Evolutionary conservation across 2,329 filamentous ascomycete genomes (phyloP), one percentile per base, ranked within the genome.

Genomic region (Paecilomyces fulvus): DNA sequence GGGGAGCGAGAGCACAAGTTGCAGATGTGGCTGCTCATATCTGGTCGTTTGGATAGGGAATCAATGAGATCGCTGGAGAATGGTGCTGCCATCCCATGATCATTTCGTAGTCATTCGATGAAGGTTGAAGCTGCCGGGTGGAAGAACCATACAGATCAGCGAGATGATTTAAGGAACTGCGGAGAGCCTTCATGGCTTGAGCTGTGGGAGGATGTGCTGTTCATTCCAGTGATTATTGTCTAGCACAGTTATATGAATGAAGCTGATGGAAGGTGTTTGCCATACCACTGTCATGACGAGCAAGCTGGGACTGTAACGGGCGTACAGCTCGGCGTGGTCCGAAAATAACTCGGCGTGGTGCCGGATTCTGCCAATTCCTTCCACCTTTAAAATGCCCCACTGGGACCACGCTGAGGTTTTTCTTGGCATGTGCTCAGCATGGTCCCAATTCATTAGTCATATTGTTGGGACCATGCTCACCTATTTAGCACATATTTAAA

Each of bases 11-110:
- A 73, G 70, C 87, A 90, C 70, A 88, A 82, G 69, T 84, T 80
- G 76, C 87, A 90, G 67, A 82, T 82, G 69, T 84, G 80, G 76
- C 87, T 90, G 67, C 82, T 83, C 85, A 89, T 88, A 58, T 67
- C 74, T 71, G 63, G 56, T 56, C 58, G 56, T n/a, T 23, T 56
- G 33, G 59, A 60, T 48, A 58, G 52, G 58, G 52, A 30, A 49
- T 37, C 56, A 59, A 60, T 52, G 31, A 51, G 52, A 56, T 51
- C 53, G 56, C 56, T 56, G 58, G 60, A 56, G 23, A 56, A 30
- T 46, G 52, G 10, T 14, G n/a, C 52, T 55, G 56, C 50, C 25
- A 46, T 59, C 57, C 54, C 60, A 62, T 63, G 25, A 58, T 62
- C 50, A 31, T 23, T 43, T 53, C 23, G 10, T 53, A 30, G 31